Evolutionary conservation across 441 rosid genomes (phyloP).

Genomic region (Flueggea neowawraea): DNA sequence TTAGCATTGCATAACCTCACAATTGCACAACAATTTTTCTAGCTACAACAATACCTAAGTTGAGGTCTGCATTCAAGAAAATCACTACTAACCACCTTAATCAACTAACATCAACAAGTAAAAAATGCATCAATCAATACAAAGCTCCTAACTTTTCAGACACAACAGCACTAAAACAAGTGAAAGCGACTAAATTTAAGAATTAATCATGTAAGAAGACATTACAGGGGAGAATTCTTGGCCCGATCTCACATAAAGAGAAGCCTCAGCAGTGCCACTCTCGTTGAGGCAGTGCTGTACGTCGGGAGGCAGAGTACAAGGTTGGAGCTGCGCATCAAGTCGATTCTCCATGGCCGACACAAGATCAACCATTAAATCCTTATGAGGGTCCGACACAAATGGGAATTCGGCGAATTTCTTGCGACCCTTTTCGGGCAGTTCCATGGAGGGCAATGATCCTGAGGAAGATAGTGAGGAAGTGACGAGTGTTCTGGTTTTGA

Average conservation of each 20-base stretch:
- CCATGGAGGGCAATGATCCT: conserved; percentile 29
- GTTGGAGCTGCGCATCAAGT: conserved; percentile 46
- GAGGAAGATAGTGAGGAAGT: conserved; percentile 16
- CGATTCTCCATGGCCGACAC: conserved; percentile 60
- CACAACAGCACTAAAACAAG: no score
- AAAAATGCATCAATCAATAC: no score
- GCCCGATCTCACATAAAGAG: conserved; percentile 60
- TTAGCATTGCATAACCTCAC: no score
- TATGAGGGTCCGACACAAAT: conserved; percentile 46
- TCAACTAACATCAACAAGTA: no score
- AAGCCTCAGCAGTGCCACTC: conserved; percentile 50
- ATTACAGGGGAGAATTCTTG: conserved; percentile 49
- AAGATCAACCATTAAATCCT: conserved; percentile 53
- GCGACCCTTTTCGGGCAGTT: conserved; percentile 28
- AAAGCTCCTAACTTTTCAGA: no score
- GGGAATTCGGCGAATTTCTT: conserved; percentile 59
- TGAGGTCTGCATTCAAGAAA: no score
- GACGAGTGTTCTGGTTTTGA: conserved; percentile 9
- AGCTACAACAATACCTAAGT: no score
- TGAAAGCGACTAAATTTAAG: neutral
- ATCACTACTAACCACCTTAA: no score
- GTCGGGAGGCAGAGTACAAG: conserved; percentile 59
- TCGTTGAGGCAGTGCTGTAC: conserved; percentile 49
- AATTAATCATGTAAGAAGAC: no score
- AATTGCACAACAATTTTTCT: no score